Evolutionary conservation across 306 rosid species (phyloP).

Genomic region (Prunus dulcis): DNA sequence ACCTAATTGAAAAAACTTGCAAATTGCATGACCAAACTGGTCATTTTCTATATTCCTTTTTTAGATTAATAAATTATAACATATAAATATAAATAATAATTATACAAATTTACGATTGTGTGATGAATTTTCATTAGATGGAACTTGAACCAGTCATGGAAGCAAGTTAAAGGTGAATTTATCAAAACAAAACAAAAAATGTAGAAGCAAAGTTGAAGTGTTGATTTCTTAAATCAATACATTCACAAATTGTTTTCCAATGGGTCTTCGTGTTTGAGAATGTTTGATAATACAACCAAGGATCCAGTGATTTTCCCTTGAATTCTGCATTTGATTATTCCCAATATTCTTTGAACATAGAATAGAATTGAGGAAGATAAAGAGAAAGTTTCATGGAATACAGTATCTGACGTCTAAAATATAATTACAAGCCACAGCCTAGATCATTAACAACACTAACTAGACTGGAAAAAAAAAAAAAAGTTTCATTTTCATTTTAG

Average conservation of each 20-base stretch:
- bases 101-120: too few species aligned
- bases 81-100: too few species aligned
- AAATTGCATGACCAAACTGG: background rate
- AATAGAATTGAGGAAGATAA: background rate
- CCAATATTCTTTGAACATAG: background rate
- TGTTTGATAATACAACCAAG: too few species aligned
- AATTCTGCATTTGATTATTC: too few species aligned
- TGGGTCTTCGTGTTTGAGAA: too few species aligned
- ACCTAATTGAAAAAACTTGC: background rate
- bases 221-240: background rate
- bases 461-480: background rate
- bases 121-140: too few species aligned
- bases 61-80: background rate
- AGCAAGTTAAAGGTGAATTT: too few species aligned
- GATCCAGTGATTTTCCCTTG: too few species aligned
- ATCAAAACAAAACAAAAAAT: too few species aligned
- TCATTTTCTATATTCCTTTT: too few species aligned
- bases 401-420: background rate
- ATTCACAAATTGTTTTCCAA: too few species aligned
- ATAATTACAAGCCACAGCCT: conserved; percentile 1
- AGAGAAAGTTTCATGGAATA: background rate
- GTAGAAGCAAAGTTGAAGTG: background rate
- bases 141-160: too few species aligned
- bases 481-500: background rate
- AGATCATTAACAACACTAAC: background rate